A percentile compares a stretch with the other conserved stretches of the same genome.
Conservation (phyloP, 108 stramenopile species). For the Cyclotella cryptica region DNA sequence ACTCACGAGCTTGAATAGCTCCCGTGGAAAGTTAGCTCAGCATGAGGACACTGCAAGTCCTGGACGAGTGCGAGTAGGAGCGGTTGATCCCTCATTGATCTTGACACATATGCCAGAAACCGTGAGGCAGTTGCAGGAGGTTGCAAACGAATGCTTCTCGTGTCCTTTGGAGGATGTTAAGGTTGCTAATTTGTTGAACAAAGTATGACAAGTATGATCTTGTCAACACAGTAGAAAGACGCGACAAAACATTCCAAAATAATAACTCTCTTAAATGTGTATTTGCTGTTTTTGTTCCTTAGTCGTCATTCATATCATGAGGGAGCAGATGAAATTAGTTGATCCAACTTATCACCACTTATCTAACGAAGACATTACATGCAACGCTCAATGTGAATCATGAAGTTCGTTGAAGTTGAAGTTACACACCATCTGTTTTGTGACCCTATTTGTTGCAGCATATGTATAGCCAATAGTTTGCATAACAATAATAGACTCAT, state of each 20-base stretch:
- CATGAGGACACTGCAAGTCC: background rate
- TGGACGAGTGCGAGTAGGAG: background rate
- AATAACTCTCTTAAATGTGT: too few species aligned
- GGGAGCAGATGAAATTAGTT: too few species aligned
- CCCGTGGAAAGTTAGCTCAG: background rate
- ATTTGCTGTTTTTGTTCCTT: too few species aligned
- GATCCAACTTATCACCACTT: too few species aligned
- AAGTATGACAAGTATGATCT: background rate
- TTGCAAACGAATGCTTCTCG: slow-evolving; percentile 20
- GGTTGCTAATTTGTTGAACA: slow-evolving; percentile 47
- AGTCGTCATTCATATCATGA: too few species aligned
- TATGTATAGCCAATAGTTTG: too few species aligned
- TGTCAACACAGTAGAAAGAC: background rate
- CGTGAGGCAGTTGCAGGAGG: slow-evolving; percentile 24
- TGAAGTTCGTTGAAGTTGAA: too few species aligned
- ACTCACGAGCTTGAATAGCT: slow-evolving; percentile 39
- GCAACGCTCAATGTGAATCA: too few species aligned
- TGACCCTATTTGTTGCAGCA: too few species aligned
- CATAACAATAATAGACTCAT: too few species aligned
- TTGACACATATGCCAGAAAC: slow-evolving; percentile 45
- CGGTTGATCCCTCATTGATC: slow-evolving; percentile 24
- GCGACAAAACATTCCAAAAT: background rate
- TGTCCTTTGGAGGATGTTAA: slow-evolving; percentile 17
- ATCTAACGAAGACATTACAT: too few species aligned
- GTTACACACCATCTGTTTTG: too few species aligned